Evolutionary conservation across 2,329 filamentous ascomycete species (phyloP).

Genomic region (Metarhizium sp.): DNA sequence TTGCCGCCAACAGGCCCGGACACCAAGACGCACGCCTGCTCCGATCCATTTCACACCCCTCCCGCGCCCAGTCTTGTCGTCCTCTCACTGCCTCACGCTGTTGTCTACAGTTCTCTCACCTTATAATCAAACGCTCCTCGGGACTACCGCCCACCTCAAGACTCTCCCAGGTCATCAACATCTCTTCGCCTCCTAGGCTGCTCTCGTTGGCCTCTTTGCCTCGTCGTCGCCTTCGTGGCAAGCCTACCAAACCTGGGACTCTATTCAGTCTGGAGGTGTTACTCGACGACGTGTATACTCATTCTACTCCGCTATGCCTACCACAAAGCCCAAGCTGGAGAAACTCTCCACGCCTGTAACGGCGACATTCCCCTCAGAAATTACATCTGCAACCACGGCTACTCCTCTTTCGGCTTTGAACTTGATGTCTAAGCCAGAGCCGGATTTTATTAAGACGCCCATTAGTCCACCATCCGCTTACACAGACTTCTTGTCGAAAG

Average conservation of each 20-base stretch:
- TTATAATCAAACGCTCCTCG: slow-evolving; percentile 8
- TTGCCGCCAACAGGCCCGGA: slow-evolving; percentile 12
- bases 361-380: slow-evolving; percentile 52
- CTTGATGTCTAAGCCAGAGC: slow-evolving; percentile 29
- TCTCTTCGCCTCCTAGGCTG: not conserved
- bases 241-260: not conserved
- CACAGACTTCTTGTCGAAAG: slow-evolving; percentile 77
- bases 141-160: slow-evolving; percentile 1
- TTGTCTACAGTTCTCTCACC: not conserved
- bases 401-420: slow-evolving; percentile 52
- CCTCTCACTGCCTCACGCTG: slow-evolving; percentile 7
- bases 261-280: not conserved
- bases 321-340: slow-evolving; percentile 48
- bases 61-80: not conserved
- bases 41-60: slow-evolving; percentile 3
- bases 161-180: not conserved
- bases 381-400: slow-evolving; percentile 53
- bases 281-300: not conserved
- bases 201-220: not conserved
- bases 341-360: slow-evolving; percentile 55
- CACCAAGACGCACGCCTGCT: slow-evolving; percentile 7
- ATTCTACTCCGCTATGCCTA: slow-evolving; percentile 33
- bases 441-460: slow-evolving; percentile 68
- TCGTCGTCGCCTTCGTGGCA: not conserved
- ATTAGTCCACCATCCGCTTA: slow-evolving; percentile 88